phyloP scores from a whole-genome alignment of 345 rosid species.

The Populus simonii region DNA sequence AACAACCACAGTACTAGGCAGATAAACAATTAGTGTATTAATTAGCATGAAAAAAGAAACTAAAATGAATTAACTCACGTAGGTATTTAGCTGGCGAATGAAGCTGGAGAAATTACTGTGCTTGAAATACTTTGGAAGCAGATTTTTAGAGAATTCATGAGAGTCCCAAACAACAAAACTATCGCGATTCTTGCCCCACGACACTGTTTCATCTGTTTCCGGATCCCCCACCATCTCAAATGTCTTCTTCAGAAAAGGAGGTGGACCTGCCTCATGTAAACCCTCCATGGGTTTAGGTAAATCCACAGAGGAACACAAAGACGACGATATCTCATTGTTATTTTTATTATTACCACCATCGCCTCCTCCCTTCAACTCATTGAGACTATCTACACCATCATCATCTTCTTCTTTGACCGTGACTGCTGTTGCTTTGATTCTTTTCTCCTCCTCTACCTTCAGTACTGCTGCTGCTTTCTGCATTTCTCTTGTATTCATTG shows the following conservation, averaged over 20 bases:
- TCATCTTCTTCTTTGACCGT: conserved; percentile 24
- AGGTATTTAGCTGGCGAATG: conserved; percentile 33
- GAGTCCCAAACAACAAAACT: conserved; percentile 33
- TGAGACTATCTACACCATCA: neutral
- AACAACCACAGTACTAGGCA: neutral
- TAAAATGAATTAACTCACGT: conserved; percentile 10
- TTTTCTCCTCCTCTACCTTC: too few species aligned
- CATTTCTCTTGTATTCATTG: neutral
- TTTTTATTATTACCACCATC: neutral
- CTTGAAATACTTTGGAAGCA: conserved; percentile 33
- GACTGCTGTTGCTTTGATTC: neutral
- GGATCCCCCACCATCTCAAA: conserved; percentile 36
- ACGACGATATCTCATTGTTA: conserved; percentile 22
- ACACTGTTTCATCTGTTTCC: conserved; percentile 13
- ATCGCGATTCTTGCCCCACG: conserved; percentile 21
- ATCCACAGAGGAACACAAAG: conserved; percentile 30
- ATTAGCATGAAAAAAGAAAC: neutral
- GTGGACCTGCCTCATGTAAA: conserved; percentile 50
- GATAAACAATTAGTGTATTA: neutral
- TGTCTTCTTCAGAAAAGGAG: conserved; percentile 19
- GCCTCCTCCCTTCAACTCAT: neutral
- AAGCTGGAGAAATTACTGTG: conserved; percentile 34
- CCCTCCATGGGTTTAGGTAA: conserved; percentile 54
- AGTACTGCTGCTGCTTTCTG: neutral
- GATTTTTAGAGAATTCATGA: conserved; percentile 18